A percentile compares a stretch with the other conserved stretches of the same genome.
Conservation (phyloP, 352 stramenopile species). For the Pythium periplocum region DNA sequence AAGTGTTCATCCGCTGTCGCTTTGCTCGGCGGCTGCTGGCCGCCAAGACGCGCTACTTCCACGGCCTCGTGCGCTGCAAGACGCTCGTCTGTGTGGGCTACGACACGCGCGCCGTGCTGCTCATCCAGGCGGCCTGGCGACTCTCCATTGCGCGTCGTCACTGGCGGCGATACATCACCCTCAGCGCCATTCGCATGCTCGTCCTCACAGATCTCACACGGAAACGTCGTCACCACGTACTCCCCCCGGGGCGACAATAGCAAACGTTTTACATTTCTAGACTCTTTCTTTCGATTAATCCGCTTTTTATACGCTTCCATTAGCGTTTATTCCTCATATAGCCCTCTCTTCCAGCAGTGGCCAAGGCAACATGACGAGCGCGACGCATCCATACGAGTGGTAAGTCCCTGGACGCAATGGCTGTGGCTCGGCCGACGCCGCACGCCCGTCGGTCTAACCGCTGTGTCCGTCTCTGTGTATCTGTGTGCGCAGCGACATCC, state of each 20-base stretch:
- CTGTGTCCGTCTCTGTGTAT: constrained; percentile 1
- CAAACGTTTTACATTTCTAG: neutral
- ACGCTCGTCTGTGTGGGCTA: constrained; percentile 5
- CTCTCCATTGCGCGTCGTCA: neutral
- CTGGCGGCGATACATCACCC: constrained; percentile 10
- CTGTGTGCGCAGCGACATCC: constrained; percentile 27
- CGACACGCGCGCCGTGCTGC: constrained; percentile 5
- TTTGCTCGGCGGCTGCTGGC: constrained; percentile 9
- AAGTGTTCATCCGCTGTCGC: constrained; percentile 7
- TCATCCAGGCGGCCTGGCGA: constrained; percentile 13
- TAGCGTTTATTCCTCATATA: neutral
- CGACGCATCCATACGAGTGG: constrained; percentile 77
- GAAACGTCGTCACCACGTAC: constrained; percentile 2
- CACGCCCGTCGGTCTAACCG: neutral
- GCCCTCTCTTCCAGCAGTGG: neutral
- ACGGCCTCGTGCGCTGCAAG: constrained; percentile 3
- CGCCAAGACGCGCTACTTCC: constrained; percentile 9
- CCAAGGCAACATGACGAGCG: constrained; percentile 23
- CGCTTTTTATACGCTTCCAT: neutral
- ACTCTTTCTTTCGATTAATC: constrained; percentile 1
- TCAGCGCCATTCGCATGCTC: constrained; percentile 4
- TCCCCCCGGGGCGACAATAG: neutral
- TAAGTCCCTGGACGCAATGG: constrained; percentile 16
- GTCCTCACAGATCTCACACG: constrained; percentile 5
- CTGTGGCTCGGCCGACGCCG: neutral